Evolutionary conservation across 257 asterid species (phyloP), one percentile per base, ranked within the genome.

Genomic region (Haberlea rhodopensis): DNA sequence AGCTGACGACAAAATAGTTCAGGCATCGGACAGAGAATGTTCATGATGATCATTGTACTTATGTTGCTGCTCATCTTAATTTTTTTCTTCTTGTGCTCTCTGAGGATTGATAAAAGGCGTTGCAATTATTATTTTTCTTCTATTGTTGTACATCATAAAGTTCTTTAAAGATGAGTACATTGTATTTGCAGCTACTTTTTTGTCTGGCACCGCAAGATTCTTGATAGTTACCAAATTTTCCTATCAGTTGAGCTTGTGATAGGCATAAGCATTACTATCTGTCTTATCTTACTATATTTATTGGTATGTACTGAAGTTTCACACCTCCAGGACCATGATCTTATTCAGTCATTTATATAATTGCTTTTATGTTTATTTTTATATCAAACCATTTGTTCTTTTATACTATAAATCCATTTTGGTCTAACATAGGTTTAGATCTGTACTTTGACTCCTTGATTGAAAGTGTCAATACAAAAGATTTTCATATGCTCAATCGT

Each of bases 91-190:
- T 43, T 43, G 49, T 43, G 49, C 49, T 43, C 20, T 43, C 49
- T 25, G 57, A 62, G 55, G 27, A 34, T 26, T 45, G 19, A 7
- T 34, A 62, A 51, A 46, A 25, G 15, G 57, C 27, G 13, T 5
- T 40, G 10, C 37, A 40, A 25, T n/a, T n/a, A 23, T 62, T 37
- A 51, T 48, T 20, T 15, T 54, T 31, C 51, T 60, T 60, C 64
- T 72, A 58, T 5, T 29, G 18, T 9, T 37, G 8, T 45, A 53
- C 8, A 25, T 22, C 20, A n/a, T 53, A 28, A 67, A 46, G 27
- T 61, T 61, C 26, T 22, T 60, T 53, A 55, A 32, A 29, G 40
- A 28, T 53, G 2, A 13, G 25, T 16, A 51, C 19, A 27, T 49
- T 29, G 51, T 26, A 22, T 45, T 9, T 46, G 26, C 53, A 4